Base-by-base conservation (phyloP, 1,284 basidiomycete genomes). In the Pseudozyma sp. region DNA sequence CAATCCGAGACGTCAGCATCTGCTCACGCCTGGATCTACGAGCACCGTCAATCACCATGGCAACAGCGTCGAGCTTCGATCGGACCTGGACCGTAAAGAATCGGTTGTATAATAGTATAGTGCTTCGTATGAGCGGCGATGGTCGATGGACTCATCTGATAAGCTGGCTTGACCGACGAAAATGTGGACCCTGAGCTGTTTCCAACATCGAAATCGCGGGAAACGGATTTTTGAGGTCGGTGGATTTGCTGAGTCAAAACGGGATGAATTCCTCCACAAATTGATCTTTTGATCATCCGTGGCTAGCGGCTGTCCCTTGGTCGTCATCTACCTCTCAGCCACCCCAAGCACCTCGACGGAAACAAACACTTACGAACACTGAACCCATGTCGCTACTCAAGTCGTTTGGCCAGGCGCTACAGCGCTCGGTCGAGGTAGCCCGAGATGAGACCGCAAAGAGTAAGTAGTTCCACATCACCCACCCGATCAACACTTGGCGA, bases 371-470 rank as follows among this genome's bases (percentile, higher is more conserved):
- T 8, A 37, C 30, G 46, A 48, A 19, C 24, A 6, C 14, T 14
- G 30, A 31, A 1, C 35, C 4, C 31, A 82, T 82, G 81, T 76
- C 80, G 48, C 65, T 67, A 19, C 57, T 60, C 35, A 59, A 49
- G 33, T 63, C 75, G 0, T 72, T 81, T 29, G 63, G 70, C 5
- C 63, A 75, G 40, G 82, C 82, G 61, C 62, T 82, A 7, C 58
- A 61, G 54, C 77, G 81, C 62, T 78, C 77, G 5, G 50, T 83
- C 37, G 74, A 78, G 35, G 73, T 77, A 1, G 67, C 76, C 42
- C 68, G 68, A 45, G 66, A 76, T 34, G 80, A 81, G 52, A 69
- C 80, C 34, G 68, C 68, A 29, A 79, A 77, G 50, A 78, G 72
- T 75, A 57, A 47, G 68, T 69, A 1, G 0, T n/a, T 13, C 40